Percentiles rank a stretch among this genome's conserved stretches.
These are phyloP conservation scores for Mrakia gelida DNA, from an alignment of 768 basidiomycete species.

Conservation along the genomic window DNA sequence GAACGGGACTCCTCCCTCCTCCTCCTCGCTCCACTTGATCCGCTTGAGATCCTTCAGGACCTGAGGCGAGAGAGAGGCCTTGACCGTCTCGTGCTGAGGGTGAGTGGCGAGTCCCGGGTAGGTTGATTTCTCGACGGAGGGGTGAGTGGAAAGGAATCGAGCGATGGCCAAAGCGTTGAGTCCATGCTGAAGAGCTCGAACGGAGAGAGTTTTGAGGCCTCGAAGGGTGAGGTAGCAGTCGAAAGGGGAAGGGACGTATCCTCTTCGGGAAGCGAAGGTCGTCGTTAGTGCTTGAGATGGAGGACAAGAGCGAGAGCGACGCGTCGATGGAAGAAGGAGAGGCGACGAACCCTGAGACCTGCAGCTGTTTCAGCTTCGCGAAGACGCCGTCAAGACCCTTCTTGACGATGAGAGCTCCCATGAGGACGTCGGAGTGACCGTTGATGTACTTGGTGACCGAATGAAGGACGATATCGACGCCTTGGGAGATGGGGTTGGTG, in stretches of 20 bases:
- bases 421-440: slow-evolving; percentile 68
- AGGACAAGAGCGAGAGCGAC: neutral
- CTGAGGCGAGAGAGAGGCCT: slow-evolving; percentile 57
- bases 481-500: slow-evolving; percentile 66
- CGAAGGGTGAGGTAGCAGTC: slow-evolving; percentile 88
- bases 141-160: slow-evolving; percentile 52
- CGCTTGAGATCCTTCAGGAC: slow-evolving; percentile 48
- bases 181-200: slow-evolving; percentile 85
- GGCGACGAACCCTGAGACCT: slow-evolving; percentile 56
- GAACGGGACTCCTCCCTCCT: slow-evolving; percentile 66
- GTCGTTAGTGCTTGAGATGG: too few species aligned
- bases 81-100: slow-evolving; percentile 64
- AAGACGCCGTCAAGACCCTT: slow-evolving; percentile 51
- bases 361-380: slow-evolving; percentile 73
- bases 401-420: slow-evolving; percentile 70
- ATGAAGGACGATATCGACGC: slow-evolving; percentile 79
- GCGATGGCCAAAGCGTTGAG: slow-evolving; percentile 74
- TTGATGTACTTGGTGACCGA: slow-evolving; percentile 68
- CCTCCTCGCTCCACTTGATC: slow-evolving; percentile 35
- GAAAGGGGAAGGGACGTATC: slow-evolving; percentile 56
- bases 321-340: neutral
- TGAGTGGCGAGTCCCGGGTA: slow-evolving; percentile 76
- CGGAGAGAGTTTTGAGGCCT: slow-evolving; percentile 82
- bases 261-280: slow-evolving; percentile 35
- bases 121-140: slow-evolving; percentile 66